Percentiles rank a stretch among this genome's conserved stretches.
Evolutionary conservation across 106 monocot genomes (phyloP).

Genomic region (Gastrodia elata): DNA sequence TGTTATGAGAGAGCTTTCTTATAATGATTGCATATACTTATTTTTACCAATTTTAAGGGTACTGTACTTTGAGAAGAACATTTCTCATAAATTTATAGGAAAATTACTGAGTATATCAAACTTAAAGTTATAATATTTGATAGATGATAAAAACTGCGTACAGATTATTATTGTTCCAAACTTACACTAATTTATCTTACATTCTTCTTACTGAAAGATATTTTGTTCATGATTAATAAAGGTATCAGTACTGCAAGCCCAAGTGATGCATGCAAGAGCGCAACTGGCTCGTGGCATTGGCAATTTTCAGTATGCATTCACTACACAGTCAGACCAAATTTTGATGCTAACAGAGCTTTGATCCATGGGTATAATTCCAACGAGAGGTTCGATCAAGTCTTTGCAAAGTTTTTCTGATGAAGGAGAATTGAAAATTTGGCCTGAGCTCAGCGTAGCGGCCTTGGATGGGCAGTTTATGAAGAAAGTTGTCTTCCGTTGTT

Average conservation of each 20-base stretch:
- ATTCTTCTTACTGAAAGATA: no score
- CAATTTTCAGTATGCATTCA: neutral
- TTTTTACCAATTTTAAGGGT: no score
- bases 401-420: slow-evolving; percentile 7
- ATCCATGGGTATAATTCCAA: neutral
- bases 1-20: no score
- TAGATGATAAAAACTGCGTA: no score
- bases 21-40: no score
- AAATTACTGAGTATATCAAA: no score
- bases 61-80: no score
- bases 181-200: no score
- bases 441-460: no score
- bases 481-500: slow-evolving; percentile 1
- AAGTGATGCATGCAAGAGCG: slow-evolving; percentile 16
- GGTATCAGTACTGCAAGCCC: slow-evolving; percentile 21
- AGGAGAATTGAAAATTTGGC: neutral
- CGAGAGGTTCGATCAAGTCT: neutral
- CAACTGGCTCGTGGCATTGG: slow-evolving; percentile 9
- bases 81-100: no score
- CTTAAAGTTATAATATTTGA: no score
- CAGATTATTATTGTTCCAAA: neutral
- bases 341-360: neutral
- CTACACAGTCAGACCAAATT: neutral
- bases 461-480: no score
- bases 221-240: neutral